Evolutionary conservation across 2,329 filamentous ascomycete genomes (phyloP).

Genomic region (Setomelanomma holmii): DNA sequence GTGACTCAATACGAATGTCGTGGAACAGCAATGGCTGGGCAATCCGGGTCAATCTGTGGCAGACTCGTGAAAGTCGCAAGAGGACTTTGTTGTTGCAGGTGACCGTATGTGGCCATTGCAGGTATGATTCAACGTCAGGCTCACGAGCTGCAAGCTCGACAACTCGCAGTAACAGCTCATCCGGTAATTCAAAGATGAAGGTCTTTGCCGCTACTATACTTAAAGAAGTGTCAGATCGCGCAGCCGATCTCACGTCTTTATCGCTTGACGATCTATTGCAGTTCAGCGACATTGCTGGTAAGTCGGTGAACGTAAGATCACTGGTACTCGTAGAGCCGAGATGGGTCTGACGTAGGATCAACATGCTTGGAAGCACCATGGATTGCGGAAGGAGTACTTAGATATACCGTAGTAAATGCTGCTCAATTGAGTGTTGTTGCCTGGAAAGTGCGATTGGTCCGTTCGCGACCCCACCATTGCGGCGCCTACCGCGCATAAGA

Average conservation of each 20-base stretch:
- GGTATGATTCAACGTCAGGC: background rate
- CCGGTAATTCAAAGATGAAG: background rate
- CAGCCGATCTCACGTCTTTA: too few species aligned
- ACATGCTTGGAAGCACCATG: background rate
- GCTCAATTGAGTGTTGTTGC: background rate
- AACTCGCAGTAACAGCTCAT: background rate
- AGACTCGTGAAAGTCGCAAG: background rate
- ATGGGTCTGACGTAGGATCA: background rate
- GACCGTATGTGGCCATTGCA: background rate
- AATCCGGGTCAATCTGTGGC: background rate
- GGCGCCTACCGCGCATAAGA: background rate
- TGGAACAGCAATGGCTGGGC: conserved; percentile 1
- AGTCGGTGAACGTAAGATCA: background rate
- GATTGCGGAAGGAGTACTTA: background rate
- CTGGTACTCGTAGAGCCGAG: background rate
- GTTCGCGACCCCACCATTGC: background rate
- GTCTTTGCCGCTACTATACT: background rate
- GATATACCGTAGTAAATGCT: background rate
- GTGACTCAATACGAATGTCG: background rate
- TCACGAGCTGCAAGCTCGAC: background rate
- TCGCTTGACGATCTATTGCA: background rate
- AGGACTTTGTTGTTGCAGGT: background rate
- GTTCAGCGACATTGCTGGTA: background rate
- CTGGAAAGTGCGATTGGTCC: background rate
- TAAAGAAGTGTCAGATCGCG: background rate